Base-by-base conservation (phyloP, 176 grass and related monocot species). In the Avena sativa region DNA sequence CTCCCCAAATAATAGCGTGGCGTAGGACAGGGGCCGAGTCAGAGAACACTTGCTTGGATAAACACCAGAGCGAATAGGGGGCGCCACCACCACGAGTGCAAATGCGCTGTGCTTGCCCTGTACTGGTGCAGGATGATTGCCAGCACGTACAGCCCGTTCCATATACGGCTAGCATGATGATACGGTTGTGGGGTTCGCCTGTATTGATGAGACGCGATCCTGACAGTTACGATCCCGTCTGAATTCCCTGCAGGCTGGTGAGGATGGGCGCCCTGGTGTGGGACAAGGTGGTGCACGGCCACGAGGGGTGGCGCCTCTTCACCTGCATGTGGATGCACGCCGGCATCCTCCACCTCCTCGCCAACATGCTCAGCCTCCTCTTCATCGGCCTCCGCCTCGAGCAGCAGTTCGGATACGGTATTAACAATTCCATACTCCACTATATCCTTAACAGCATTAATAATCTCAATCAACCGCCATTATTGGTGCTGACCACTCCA, bases 371-470 rank as follows among this genome's bases (percentile, higher is more conserved):
- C 63, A 96, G 97, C 85, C 89, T 96, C 59, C 53, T 99, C 71
- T 94, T 99, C 76, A 62, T 99, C 59, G 97, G 97, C 76, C 86
- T 99, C 85, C 94, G 94, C 76, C 94, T 99, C 1, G 97, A 99
- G 71, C 92, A 94, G 89, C 97, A 99, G 82, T 99, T 96, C 72
- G 97, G 97, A 87, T 99, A 84, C 71, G 57, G 84, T 23, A 23
- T 23, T 0, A 0, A 23, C 23, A 23, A 23, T 23, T 23, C 23
- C 23, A 23, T 23, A 23, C 23, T 23, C 23, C 23, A 23, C 23
- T 23, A 23, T 23, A 23, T 23, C 23, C 23, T 23, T 23, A 23
- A 23, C 23, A 23, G 23, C 23, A 23, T 23, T 23, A 23, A 23
- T 23, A 23, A 28, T 28, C 28, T 28, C 28, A 28, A 28, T 28